Evolutionary conservation across 768 basidiomycete genomes (phyloP).

Genomic region (Pleurotus ostreatus): DNA sequence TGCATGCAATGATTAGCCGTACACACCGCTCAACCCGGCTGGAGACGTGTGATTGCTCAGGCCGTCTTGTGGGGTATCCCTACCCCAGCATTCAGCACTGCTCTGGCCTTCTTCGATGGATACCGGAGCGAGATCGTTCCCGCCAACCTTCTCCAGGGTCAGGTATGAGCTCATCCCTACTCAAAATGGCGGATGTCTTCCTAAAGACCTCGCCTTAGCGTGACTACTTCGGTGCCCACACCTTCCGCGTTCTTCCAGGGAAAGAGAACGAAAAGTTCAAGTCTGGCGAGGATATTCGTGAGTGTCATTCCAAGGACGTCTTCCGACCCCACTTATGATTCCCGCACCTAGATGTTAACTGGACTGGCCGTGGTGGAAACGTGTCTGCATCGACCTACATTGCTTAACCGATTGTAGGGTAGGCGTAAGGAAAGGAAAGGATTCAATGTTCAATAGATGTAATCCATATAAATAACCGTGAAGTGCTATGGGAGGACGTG

Average conservation of each 20-base stretch:
- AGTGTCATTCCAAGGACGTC: constrained; percentile 25
- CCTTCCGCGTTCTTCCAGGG: constrained; percentile 91
- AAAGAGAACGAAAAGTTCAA: constrained; percentile 84
- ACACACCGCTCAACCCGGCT: constrained; percentile 93
- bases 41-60: constrained; percentile 96
- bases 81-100: constrained; percentile 94
- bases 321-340: no score
- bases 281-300: constrained; percentile 83
- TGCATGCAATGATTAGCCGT: constrained; percentile 47
- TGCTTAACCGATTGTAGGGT: constrained; percentile 30
- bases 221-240: constrained; percentile 99
- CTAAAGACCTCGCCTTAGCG: constrained; percentile 41
- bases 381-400: constrained; percentile 88
- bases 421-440: constrained; percentile 6
- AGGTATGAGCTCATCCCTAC: constrained; percentile 39
- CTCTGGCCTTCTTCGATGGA: constrained; percentile 97
- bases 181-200: not conserved
- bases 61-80: constrained; percentile 97
- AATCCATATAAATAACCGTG: not conserved
- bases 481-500: no score
- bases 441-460: not conserved
- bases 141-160: constrained; percentile 92
- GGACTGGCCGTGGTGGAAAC: constrained; percentile 96
- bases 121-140: constrained; percentile 95
- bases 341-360: constrained; percentile 76